Percentiles rank a stretch among this genome's conserved stretches.
phyloP scores from a whole-genome alignment of 345 rosid species.

The Geranium brycei region DNA sequence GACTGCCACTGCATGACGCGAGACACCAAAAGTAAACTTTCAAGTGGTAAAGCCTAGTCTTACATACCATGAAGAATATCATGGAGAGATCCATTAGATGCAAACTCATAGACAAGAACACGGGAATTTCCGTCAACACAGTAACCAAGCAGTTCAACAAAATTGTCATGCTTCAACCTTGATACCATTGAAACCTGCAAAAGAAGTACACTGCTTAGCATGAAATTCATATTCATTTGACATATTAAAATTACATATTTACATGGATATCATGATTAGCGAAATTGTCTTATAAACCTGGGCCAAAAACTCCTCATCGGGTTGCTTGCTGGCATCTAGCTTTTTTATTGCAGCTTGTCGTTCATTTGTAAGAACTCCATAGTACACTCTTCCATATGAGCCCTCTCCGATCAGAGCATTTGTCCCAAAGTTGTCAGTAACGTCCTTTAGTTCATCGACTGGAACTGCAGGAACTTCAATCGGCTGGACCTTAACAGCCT shows the following conservation, averaged over 20 bases:
- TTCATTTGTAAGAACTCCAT: slow-evolving; percentile 52
- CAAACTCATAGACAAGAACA: slow-evolving; percentile 73
- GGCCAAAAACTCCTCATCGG: slow-evolving; percentile 71
- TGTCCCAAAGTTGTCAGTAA: slow-evolving; percentile 53
- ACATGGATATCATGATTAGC: not conserved
- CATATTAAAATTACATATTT: not conserved
- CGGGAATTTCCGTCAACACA: slow-evolving; percentile 74
- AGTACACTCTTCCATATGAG: slow-evolving; percentile 80
- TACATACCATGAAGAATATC: slow-evolving; percentile 73
- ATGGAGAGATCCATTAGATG: slow-evolving; percentile 89
- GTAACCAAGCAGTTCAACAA: slow-evolving; percentile 71
- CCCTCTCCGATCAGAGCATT: slow-evolving; percentile 76
- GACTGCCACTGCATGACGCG: not conserved
- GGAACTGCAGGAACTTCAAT: slow-evolving; percentile 49
- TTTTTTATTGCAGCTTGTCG: slow-evolving; percentile 72
- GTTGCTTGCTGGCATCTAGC: slow-evolving; percentile 85
- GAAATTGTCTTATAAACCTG: slow-evolving; percentile 36
- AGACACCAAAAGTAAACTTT: not conserved
- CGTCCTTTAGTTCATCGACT: slow-evolving; percentile 53
- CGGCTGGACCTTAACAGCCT: slow-evolving; percentile 33
- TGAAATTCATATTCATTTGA: not conserved
- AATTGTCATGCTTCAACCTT: slow-evolving; percentile 72
- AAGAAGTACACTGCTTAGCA: slow-evolving; percentile 2
- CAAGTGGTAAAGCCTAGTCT: not conserved
- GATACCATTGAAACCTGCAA: slow-evolving; percentile 84